phyloP scores from a whole-genome alignment of 164 flowering plant genomes.

The Sedum album region DNA sequence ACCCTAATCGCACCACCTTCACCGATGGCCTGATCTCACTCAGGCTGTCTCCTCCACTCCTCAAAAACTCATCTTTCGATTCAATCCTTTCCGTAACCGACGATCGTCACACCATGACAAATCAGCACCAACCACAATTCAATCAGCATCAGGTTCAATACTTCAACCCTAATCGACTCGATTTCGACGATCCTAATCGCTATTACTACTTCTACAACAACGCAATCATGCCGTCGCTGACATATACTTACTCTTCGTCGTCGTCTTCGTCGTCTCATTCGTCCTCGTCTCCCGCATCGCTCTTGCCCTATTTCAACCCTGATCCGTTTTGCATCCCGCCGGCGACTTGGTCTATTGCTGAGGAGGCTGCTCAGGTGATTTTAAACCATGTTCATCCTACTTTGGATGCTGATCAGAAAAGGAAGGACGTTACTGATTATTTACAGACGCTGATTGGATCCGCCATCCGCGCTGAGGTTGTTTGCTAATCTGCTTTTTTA shows the following conservation, averaged over 20 bases:
- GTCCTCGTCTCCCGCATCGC: constrained; percentile 9
- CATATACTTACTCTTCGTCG: not conserved
- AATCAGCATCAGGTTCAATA: too few relatives aligned
- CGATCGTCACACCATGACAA: not conserved
- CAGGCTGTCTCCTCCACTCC: not conserved
- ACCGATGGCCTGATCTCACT: not conserved
- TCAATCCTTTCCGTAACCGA: too few relatives aligned
- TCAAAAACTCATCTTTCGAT: not conserved
- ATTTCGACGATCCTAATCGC: not conserved
- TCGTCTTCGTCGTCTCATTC: not conserved
- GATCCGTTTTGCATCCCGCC: constrained; percentile 16
- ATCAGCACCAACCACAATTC: not conserved
- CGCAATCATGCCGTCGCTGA: not conserved
- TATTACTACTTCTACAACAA: not conserved
- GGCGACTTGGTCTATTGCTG: constrained; percentile 25
- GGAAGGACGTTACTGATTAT: constrained; percentile 32
- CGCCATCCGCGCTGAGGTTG: constrained; percentile 28
- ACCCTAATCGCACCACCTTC: not conserved
- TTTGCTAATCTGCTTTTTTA: not conserved
- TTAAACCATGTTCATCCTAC: constrained; percentile 30
- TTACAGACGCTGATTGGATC: constrained; percentile 25
- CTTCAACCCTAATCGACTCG: not conserved
- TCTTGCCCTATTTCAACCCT: constrained; percentile 10
- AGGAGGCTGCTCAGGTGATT: constrained; percentile 22
- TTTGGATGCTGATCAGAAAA: constrained; percentile 21